phyloP scores from a whole-genome alignment of 1,139 yeast genomes.

The Wickerhamomyces sp. region DNA sequence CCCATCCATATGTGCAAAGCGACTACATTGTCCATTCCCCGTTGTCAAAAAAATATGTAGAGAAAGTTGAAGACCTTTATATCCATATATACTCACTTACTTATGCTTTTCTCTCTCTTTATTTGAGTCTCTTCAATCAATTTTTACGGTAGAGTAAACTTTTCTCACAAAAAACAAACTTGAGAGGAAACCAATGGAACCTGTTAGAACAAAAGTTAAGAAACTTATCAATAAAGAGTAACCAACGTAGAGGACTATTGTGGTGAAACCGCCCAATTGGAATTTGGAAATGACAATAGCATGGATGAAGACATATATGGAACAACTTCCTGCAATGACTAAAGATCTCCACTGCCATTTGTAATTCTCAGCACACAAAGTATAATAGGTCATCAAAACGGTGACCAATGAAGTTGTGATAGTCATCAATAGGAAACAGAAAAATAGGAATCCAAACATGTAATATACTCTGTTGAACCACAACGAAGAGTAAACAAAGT shows the following conservation, averaged over 20 bases:
- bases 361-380: conserved; percentile 87
- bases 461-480: conserved; percentile 95
- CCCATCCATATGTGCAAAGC: too few relatives aligned
- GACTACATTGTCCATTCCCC: too few relatives aligned
- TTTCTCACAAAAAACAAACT: conserved; percentile 69
- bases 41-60: too few relatives aligned
- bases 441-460: conserved; percentile 95
- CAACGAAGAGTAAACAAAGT: conserved; percentile 76
- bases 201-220: conserved; percentile 76
- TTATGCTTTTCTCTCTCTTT: too few relatives aligned
- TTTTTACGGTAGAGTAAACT: conserved; percentile 81
- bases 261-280: conserved; percentile 66
- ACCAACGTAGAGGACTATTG: conserved; percentile 79
- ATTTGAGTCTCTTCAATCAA: too few relatives aligned
- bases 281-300: conserved; percentile 71
- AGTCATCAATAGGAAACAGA: conserved; percentile 78
- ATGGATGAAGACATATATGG: conserved; percentile 79
- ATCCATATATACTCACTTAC: too few relatives aligned
- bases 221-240: conserved; percentile 71
- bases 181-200: conserved; percentile 80
- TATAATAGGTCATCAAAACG: conserved; percentile 73
- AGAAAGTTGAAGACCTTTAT: too few relatives aligned
- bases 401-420: conserved; percentile 81
- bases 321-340: conserved; percentile 85
- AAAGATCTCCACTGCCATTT: conserved; percentile 97